Evolutionary conservation across 805 yeast genomes (phyloP), one percentile per base, ranked within the genome.

Genomic region (Tetrapisispora fleetii): DNA sequence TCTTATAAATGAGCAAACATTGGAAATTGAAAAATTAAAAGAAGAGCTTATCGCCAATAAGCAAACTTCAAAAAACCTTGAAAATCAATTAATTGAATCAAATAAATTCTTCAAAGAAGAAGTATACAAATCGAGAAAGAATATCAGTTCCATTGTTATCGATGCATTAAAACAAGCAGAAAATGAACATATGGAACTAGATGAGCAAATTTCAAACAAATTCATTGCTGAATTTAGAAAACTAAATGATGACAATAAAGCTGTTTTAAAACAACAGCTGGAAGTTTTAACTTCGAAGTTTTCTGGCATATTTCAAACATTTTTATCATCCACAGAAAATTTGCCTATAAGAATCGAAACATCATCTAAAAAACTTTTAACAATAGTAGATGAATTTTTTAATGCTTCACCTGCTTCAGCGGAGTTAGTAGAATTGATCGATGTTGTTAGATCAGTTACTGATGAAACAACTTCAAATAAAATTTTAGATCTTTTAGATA

Each of bases 81-180:
- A 52, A 30, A 43, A 43, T n/a, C 45, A 51, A 28, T 16, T 55
- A n/a, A 33, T 45, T 18, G 17, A 33, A 2, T 35, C 58, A 17
- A 43, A 52, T 35, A 10, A 38, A 2, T 58, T 51, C 43, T 54
- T 54, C 17, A 17, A 52, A 19, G 50, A 49, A 1, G 38, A 54
- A 37, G 47, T 58, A 13, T 33, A 40, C 2, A 45, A 38, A 32
- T 52, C 54, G 17, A 48, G 60, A 19, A 33, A 32, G 3, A 22
- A 24, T 1, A 47, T 54, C 1, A 51, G 52, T 37, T 13, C 45
- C 3, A 33, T 40, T n/a, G 32, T 55, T 8, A 22, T 48, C 10
- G 19, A 43, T 16, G 30, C 53, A 5, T 27, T 56, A 17, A 39
- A 47, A 28, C 19, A 49, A 21, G 47, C 50, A 9, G 52, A 53